Base-by-base conservation (phyloP, 2,329 filamentous ascomycete genomes). In the Aspergillus ochraceoroseus region DNA sequence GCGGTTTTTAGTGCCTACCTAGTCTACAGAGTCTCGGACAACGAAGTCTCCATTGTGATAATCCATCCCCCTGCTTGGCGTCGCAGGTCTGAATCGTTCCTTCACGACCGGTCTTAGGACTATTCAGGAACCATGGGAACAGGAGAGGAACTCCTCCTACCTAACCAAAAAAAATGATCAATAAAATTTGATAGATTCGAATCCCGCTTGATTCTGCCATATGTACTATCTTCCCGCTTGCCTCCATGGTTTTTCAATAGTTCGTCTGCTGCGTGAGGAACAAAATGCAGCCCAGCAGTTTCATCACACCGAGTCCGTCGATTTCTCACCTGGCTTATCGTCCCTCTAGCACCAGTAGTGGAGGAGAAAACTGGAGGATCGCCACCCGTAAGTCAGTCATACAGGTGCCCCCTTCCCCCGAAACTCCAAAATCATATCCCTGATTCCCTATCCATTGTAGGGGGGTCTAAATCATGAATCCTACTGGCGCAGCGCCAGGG, bases 221-320 rank as follows among this genome's bases (percentile, higher is more conserved):
- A 8, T 19, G 23, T 14, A 4, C 14, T 9, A 28, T 6, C 8
- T 7, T 12, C 20, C 19, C 30, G 6, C 27, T 18, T 23, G 13
- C 11, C 22, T 18, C 11, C 14, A 37, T 30, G 17, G 13, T 12
- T 9, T 25, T 22, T 26, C 34, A 19, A 23, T 34, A 34, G 41
- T 30, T 38, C 19, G 11, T 20, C 41, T 34, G 22, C 32, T 26
- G 33, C 17, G 18, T 43, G 40, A 37, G 32, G 8, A 15, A 25
- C 15, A 38, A 11, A 32, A 37, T 43, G 40, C 41, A 43, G 31
- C 12, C 19, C n/a, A 26, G 22, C 34, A 19, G 23, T 30, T 17
- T 30, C 25, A 34, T 38, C 34, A 43, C 41, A 43, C 30, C 30
- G 31, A 38, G 13, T 20, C 15, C 13, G 14, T 11, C 12, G 11